These are phyloP conservation scores for Arxiozyma telluris DNA, from an alignment of 1,139 yeast genomes.

Conservation along the genomic window DNA sequence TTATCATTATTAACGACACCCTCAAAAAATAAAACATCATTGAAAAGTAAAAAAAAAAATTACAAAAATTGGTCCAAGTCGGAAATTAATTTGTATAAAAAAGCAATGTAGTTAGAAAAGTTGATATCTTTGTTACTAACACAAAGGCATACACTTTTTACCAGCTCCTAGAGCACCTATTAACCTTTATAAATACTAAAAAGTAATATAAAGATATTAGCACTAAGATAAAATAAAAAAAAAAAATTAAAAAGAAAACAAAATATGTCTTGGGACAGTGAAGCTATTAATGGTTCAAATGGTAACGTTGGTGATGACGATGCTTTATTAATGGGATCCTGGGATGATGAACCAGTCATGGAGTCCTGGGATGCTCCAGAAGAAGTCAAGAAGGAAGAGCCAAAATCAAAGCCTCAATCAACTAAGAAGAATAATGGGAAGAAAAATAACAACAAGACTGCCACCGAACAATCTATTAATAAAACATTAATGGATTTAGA, in stretches of 20 bases:
- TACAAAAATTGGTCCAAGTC: not conserved
- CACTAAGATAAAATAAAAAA: too few species aligned
- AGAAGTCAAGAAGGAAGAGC: slow-evolving; percentile 32
- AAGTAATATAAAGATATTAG: too few species aligned
- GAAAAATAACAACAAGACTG: slow-evolving; percentile 30
- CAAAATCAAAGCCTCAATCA: slow-evolving; percentile 30
- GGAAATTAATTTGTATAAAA: not conserved
- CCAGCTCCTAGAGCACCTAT: not conserved
- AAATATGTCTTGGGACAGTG: slow-evolving; percentile 57
- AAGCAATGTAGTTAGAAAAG: not conserved
- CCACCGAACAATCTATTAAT: slow-evolving; percentile 27
- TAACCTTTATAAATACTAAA: not conserved
- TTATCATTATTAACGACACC: not conserved
- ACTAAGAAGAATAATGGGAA: slow-evolving; percentile 35
- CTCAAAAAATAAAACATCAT: not conserved
- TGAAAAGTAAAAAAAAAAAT: not conserved
- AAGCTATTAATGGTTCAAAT: slow-evolving; percentile 67
- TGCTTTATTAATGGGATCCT: slow-evolving; percentile 54
- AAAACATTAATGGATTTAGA: slow-evolving; percentile 43
- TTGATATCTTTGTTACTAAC: not conserved
- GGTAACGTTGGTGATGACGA: slow-evolving; percentile 35
- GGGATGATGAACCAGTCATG: slow-evolving; percentile 72
- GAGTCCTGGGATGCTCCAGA: slow-evolving; percentile 81
- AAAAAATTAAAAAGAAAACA: not conserved
- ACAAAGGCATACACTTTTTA: too few species aligned